Percentiles rank a stretch among this genome's conserved stretches.
phyloP scores from a whole-genome alignment of 2,329 filamentous ascomycete species.

The Fusarium sp. region DNA sequence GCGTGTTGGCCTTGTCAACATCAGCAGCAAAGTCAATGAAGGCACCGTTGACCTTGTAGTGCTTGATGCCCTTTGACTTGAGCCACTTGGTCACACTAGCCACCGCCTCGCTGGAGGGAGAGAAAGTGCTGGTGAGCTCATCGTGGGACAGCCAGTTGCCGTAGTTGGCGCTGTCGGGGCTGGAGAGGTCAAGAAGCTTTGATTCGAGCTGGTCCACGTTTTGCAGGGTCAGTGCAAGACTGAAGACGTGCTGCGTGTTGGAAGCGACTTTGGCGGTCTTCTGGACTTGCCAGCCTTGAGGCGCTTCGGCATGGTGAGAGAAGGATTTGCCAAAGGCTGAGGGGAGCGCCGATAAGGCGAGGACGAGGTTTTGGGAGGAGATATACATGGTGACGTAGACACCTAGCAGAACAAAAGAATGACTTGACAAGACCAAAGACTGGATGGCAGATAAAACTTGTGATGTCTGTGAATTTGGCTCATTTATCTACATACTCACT shows the following conservation, averaged over 20 bases:
- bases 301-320: constrained; percentile 5
- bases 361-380: background rate
- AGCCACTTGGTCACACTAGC: constrained; percentile 26
- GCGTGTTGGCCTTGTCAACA: constrained; percentile 1
- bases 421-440: background rate
- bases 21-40: constrained; percentile 29
- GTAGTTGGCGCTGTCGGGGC: constrained; percentile 22
- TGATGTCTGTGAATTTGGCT: background rate
- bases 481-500: background rate
- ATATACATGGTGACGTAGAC: constrained; percentile 5
- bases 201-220: constrained; percentile 23
- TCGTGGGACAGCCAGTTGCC: constrained; percentile 24
- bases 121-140: background rate
- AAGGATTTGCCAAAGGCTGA: constrained; percentile 7
- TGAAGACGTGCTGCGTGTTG: constrained; percentile 23
- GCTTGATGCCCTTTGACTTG: constrained; percentile 20
- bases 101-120: constrained; percentile 5
- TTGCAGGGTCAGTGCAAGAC: constrained; percentile 25
- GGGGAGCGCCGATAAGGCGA: constrained; percentile 12
- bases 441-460: background rate
- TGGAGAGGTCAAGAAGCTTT: constrained; percentile 26
- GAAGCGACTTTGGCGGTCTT: background rate
- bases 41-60: constrained; percentile 22
- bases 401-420: background rate
- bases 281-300: constrained; percentile 12